Conservation (phyloP, 495 filamentous ascomycete genomes). For the Cairneyella variabilis region DNA sequence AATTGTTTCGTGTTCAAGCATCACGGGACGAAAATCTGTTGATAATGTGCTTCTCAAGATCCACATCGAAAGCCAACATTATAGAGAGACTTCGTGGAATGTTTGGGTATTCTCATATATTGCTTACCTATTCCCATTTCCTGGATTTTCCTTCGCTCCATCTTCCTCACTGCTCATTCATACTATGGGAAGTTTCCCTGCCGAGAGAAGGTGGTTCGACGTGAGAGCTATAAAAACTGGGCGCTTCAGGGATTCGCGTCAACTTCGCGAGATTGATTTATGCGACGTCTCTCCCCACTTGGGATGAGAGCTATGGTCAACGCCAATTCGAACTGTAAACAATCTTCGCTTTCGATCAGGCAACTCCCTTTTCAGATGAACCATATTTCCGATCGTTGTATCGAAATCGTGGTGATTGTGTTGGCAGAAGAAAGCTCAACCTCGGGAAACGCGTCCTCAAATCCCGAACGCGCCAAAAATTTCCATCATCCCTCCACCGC, state of each 20-base stretch:
- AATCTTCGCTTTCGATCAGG: neutral
- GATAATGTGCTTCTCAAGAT: no score
- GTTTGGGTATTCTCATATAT: no score
- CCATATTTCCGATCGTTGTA: neutral
- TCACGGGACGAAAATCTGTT: no score
- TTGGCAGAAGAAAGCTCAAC: neutral
- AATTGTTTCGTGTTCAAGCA: no score
- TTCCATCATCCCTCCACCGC: neutral
- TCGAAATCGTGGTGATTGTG: neutral
- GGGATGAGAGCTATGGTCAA: neutral
- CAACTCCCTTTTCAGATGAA: neutral
- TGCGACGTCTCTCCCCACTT: slow-evolving; percentile 10
- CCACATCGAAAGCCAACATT: no score
- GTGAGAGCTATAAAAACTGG: no score
- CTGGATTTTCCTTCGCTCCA: no score
- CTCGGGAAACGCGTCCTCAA: slow-evolving; percentile 12
- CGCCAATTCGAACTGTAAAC: neutral
- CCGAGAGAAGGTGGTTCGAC: no score
- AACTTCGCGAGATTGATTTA: slow-evolving; percentile 23
- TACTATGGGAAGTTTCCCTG: no score
- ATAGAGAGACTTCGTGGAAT: no score
- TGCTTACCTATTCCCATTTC: no score
- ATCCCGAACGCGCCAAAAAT: slow-evolving; percentile 13
- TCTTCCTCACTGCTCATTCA: no score
- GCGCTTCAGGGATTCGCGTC: slow-evolving; percentile 18